Percentiles rank a stretch among this genome's conserved stretches.
Evolutionary conservation across 2,329 filamentous ascomycete genomes (phyloP).

Genomic region (Aureobasidium leucospermi): DNA sequence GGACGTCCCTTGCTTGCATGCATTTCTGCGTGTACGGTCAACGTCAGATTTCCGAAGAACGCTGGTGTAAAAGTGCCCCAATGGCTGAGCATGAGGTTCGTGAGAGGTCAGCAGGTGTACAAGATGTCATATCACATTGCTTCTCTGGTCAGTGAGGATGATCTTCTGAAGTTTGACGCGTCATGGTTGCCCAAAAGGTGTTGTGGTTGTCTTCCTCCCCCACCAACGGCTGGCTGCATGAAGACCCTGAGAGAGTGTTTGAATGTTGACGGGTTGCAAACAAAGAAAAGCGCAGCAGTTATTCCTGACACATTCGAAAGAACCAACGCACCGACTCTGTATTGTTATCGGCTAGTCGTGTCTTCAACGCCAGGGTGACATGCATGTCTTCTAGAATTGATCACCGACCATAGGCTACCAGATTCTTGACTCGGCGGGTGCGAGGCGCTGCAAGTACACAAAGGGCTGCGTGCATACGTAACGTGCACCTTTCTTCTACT

Average conservation of each 20-base stretch:
- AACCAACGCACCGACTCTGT: neutral
- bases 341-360: neutral
- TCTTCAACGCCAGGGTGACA: neutral
- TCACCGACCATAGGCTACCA: neutral
- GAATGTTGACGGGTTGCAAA: slow-evolving; percentile 1
- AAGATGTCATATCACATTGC: too few species aligned
- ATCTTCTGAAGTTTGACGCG: neutral
- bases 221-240: neutral
- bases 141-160: neutral
- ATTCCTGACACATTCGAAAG: neutral
- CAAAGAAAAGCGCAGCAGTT: neutral
- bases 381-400: neutral
- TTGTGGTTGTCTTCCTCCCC: neutral
- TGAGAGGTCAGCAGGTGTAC: too few species aligned
- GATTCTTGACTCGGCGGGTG: neutral
- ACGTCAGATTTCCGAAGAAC: too few species aligned
- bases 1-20: too few species aligned
- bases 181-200: neutral
- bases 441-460: neutral
- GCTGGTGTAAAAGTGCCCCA: too few species aligned
- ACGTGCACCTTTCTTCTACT: neutral
- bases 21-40: too few species aligned
- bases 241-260: neutral
- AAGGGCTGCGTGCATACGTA: slow-evolving; percentile 6
- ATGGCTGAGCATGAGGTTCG: too few species aligned